Conservation (phyloP, 306 rosid genomes). For the Casuarina cunninghamiana region DNA sequence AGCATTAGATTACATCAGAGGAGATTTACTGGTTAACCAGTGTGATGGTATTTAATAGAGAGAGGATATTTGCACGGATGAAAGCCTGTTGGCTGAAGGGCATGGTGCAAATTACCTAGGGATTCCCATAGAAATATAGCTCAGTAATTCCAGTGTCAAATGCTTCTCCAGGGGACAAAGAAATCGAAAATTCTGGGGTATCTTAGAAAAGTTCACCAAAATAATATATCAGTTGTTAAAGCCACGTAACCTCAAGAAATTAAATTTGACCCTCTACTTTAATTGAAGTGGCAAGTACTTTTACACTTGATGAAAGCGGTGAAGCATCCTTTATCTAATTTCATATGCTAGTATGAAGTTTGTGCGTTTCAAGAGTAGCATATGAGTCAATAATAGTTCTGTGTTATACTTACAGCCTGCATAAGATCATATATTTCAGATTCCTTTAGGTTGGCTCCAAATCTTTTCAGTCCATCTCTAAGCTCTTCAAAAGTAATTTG, state of each 20-base stretch:
- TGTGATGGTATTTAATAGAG: neutral
- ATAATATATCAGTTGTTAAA: neutral
- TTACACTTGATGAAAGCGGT: neutral
- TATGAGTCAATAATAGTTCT: neutral
- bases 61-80: neutral
- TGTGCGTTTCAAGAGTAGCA: neutral
- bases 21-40: neutral
- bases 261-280: too few species aligned
- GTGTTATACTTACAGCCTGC: conserved; percentile 66
- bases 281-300: too few species aligned
- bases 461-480: conserved; percentile 65
- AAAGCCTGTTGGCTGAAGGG: conserved; percentile 1
- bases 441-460: conserved; percentile 78
- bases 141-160: neutral
- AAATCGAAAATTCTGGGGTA: neutral
- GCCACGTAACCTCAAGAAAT: neutral
- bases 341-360: neutral
- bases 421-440: conserved; percentile 75
- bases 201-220: neutral
- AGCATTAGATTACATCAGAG: neutral
- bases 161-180: neutral
- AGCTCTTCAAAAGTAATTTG: conserved; percentile 90
- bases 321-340: neutral
- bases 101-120: neutral
- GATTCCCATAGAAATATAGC: neutral